A percentile compares a stretch with the other conserved stretches of the same genome.
These are phyloP conservation scores for Paraphysoderma sedebokerense DNA, from an alignment of 371 early-diverging fungal species.

Conservation along the genomic window DNA sequence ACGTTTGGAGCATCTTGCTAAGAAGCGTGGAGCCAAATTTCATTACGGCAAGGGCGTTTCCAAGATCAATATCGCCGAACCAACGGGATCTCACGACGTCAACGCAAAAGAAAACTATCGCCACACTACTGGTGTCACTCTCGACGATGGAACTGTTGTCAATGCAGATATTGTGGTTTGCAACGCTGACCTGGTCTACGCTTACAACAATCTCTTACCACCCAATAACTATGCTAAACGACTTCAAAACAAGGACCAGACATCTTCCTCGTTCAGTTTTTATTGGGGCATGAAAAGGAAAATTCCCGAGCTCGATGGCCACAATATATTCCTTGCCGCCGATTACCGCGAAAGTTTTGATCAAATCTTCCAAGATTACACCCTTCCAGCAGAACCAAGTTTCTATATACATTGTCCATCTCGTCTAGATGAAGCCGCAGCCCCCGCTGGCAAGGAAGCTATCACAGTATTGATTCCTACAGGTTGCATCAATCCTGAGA, in stretches of 20 bases:
- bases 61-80: constrained; percentile 21
- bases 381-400: constrained; percentile 27
- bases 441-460: constrained; percentile 29
- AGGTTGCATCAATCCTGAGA: constrained; percentile 2
- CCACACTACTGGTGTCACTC: constrained; percentile 28
- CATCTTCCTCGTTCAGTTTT: constrained; percentile 38
- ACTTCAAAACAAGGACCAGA: constrained; percentile 22
- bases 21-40: constrained; percentile 26
- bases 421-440: constrained; percentile 33
- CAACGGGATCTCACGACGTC: neutral
- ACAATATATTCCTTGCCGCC: constrained; percentile 42
- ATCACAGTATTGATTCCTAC: constrained; percentile 36
- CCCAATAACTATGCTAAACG: constrained; percentile 23
- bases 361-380: constrained; percentile 28
- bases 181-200: constrained; percentile 39
- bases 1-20: constrained; percentile 28
- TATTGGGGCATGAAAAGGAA: constrained; percentile 36
- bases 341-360: constrained; percentile 37
- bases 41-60: constrained; percentile 23
- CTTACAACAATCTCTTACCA: constrained; percentile 34
- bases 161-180: constrained; percentile 39
- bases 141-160: constrained; percentile 24
- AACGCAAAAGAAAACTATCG: neutral
- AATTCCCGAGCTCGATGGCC: constrained; percentile 29
- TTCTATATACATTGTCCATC: constrained; percentile 46